Evolutionary conservation across 352 stramenopile genomes (phyloP).

Genomic region (Phytophthora tentaculata): DNA sequence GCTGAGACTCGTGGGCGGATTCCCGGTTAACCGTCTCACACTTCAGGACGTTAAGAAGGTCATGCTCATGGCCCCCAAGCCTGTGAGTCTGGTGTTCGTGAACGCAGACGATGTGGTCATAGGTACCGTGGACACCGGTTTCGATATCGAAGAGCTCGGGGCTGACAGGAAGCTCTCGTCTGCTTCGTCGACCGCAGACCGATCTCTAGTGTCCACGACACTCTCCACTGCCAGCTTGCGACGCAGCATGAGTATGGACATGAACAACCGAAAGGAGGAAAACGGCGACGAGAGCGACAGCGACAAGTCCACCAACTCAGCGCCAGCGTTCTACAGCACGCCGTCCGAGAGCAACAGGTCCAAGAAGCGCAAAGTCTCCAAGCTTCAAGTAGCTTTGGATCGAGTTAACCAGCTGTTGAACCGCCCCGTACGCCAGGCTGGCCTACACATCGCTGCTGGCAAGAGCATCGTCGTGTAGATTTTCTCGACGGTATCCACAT

Average conservation of each 20-base stretch:
- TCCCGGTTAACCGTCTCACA: slow-evolving; percentile 74
- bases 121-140: slow-evolving; percentile 9
- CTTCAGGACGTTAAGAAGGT: slow-evolving; percentile 80
- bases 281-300: slow-evolving; percentile 35
- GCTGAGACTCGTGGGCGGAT: slow-evolving; percentile 77
- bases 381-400: slow-evolving; percentile 66
- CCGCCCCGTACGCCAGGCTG: slow-evolving; percentile 71
- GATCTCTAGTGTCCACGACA: slow-evolving; percentile 28
- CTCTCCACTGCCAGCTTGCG: slow-evolving; percentile 28
- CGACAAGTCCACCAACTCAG: slow-evolving; percentile 26
- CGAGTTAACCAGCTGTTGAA: slow-evolving; percentile 80
- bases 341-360: slow-evolving; percentile 43
- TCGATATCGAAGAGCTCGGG: slow-evolving; percentile 42
- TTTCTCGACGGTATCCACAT: not conserved
- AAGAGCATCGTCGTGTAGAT: slow-evolving; percentile 79
- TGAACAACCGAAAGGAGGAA: slow-evolving; percentile 25
- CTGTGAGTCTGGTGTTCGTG: slow-evolving; percentile 83
- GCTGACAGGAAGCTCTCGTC: slow-evolving; percentile 25
- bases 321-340: slow-evolving; percentile 37
- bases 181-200: slow-evolving; percentile 16
- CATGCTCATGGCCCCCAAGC: slow-evolving; percentile 75
- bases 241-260: slow-evolving; percentile 36
- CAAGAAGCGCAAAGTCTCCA: slow-evolving; percentile 76
- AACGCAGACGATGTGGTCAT: slow-evolving; percentile 58
- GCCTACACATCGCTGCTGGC: slow-evolving; percentile 59